Evolutionary conservation across 768 basidiomycete species (phyloP), one percentile per base, ranked within the genome.

Genomic region (Panellus pusillus): DNA sequence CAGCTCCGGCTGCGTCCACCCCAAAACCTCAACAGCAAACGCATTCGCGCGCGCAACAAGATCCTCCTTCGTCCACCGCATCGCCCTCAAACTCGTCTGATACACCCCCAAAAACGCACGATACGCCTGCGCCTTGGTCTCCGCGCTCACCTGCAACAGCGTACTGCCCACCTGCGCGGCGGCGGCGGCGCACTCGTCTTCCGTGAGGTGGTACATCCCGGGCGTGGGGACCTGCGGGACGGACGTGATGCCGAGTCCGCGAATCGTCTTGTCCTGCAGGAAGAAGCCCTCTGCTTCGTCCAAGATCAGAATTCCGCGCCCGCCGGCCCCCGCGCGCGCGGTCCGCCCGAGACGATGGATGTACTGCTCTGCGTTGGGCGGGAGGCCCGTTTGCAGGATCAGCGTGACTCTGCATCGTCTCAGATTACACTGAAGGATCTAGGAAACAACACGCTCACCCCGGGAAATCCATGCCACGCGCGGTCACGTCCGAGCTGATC

Each of bases 291-390:
- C 86, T 31, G 68, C 70, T 6, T 74, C 74, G 36, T 79, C 74
- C 45, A 87, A 75, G 37, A 87, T 68, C 40, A 87, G 61, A 47
- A 83, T 72, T 2, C 85, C 84, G 36, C 73, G 75, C 0, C 89
- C 87, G 6, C 77, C 72, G 42, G 81, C 72, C 6, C 88, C 89
- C 0, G 89, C 89, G 40, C 89, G 81, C 11, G 88, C 89, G 15
- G 88, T 91, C 43, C 88, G 80, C 13, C 89, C 89, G 7, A 91
- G 83, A 18, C 89, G 80, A 62, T 90, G 89, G 50, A 91, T 83
- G 68, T 91, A 90, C 65, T 89, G 87, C 62, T 89, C 89, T 20
- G 82, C 76, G 50, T 83, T 79, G 0, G 81, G 78, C 12, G 89
- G 88, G 58, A 89, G 76, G 54, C 84, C 84, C 50, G 83, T 66